Evolutionary conservation across 805 yeast genomes (phyloP).

Genomic region (Spathaspora sp.): DNA sequence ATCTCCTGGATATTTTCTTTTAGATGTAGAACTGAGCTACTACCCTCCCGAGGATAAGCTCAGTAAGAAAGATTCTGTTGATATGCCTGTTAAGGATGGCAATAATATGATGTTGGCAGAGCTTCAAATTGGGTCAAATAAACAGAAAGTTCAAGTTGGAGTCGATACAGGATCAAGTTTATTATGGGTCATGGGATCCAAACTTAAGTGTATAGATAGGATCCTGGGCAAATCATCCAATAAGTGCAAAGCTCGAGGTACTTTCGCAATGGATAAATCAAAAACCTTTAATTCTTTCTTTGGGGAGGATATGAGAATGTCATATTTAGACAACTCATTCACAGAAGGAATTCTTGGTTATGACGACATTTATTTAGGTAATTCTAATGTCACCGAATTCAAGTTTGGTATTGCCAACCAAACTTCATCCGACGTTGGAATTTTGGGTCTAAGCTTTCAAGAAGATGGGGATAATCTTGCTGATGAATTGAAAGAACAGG

Average conservation of each 20-base stretch:
- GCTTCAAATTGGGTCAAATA: conserved; percentile 25
- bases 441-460: conserved; percentile 5
- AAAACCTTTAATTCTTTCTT: conserved; percentile 34
- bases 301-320: conserved; percentile 36
- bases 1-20: background rate
- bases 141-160: conserved; percentile 24
- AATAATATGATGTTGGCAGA: conserved; percentile 24
- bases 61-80: background rate
- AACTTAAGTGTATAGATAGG: conserved; percentile 8
- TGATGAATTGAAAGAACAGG: conserved; percentile 18
- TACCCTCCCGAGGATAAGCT: background rate
- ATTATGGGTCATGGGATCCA: conserved; percentile 27
- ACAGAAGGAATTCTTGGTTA: conserved; percentile 57
- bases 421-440: background rate
- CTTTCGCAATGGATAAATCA: conserved; percentile 42
- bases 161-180: conserved; percentile 42
- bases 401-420: background rate
- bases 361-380: conserved; percentile 56
- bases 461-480: conserved; percentile 22
- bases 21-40: background rate
- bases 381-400: conserved; percentile 31
- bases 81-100: conserved; percentile 18
- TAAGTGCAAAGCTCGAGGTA: conserved; percentile 42
- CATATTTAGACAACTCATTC: conserved; percentile 45
- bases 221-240: too few species aligned